Conservation (phyloP, 495 filamentous ascomycete genomes). For the Daldinia concentrica region DNA sequence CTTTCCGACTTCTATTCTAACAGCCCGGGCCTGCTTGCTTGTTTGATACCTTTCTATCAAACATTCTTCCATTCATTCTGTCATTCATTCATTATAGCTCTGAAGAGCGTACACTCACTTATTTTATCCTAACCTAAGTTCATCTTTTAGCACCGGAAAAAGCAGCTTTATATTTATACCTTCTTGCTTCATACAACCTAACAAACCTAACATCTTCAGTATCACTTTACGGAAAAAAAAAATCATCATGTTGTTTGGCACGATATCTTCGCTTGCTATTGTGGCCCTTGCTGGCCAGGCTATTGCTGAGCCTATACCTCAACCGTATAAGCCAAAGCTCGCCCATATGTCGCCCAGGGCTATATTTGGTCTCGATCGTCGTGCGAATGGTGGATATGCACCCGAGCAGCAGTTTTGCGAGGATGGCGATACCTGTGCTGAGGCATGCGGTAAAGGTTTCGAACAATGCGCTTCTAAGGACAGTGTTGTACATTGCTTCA, state of each 20-base stretch:
- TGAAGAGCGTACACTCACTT: conserved; percentile 9
- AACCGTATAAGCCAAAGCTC: conserved; percentile 53
- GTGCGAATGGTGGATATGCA: conserved; percentile 52
- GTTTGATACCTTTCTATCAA: conserved; percentile 3
- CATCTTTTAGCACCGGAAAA: conserved; percentile 22
- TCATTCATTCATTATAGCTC: conserved; percentile 6
- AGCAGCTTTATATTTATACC: conserved; percentile 8
- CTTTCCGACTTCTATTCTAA: conserved; percentile 28
- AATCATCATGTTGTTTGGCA: conserved; percentile 52
- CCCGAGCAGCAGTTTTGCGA: conserved; percentile 54
- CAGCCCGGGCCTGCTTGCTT: conserved; percentile 12
- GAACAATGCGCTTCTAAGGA: conserved; percentile 53
- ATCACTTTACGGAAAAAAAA: not conserved
- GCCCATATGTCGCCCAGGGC: conserved; percentile 52
- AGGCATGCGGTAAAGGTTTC: conserved; percentile 59
- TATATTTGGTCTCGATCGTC: conserved; percentile 54
- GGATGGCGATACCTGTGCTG: conserved; percentile 54
- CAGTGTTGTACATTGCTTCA: conserved; percentile 56
- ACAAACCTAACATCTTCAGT: not conserved
- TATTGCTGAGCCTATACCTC: conserved; percentile 50
- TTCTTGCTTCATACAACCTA: conserved; percentile 21
- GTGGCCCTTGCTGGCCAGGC: conserved; percentile 52
- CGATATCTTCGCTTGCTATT: conserved; percentile 52
- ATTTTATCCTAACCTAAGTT: conserved; percentile 27
- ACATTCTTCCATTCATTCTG: conserved; percentile 16